Percentiles rank a stretch among this genome's conserved stretches.
phyloP scores from a whole-genome alignment of 306 rosid genomes.

The Vigna unguiculata region DNA sequence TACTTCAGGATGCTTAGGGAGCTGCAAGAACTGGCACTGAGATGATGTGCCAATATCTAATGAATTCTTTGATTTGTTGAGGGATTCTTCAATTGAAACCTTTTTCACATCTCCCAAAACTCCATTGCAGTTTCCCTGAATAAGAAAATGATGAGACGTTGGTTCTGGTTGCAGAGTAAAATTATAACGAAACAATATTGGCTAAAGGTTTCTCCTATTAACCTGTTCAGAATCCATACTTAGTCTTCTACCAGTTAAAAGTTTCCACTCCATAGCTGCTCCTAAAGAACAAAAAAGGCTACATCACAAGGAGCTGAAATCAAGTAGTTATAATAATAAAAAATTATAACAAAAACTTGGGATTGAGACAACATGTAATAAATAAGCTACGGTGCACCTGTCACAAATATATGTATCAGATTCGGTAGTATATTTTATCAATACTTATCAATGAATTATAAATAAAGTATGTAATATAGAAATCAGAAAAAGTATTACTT shows the following conservation, averaged over 20 bases:
- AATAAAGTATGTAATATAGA: no score
- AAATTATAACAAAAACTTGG: not conserved
- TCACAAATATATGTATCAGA: no score
- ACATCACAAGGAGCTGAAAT: not conserved
- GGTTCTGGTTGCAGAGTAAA: not conserved
- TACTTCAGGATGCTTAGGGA: not conserved
- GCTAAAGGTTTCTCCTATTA: slow-evolving; percentile 15
- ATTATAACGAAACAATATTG: not conserved
- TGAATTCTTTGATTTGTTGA: not conserved
- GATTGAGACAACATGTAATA: not conserved
- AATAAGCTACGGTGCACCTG: no score
- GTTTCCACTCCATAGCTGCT: not conserved
- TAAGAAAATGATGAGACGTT: not conserved
- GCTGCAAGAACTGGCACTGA: slow-evolving; percentile 9
- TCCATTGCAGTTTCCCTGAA: not conserved
- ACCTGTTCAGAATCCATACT: slow-evolving; percentile 4
- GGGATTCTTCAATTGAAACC: slow-evolving; percentile 6
- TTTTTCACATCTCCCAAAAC: not conserved
- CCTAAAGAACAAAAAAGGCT: not conserved
- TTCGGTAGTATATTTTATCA: no score
- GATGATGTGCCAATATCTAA: slow-evolving; percentile 9
- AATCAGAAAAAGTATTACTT: no score
- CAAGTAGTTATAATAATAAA: not conserved
- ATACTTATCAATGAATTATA: no score
- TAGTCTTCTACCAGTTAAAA: not conserved